Percentiles rank a stretch among this genome's conserved stretches.
These are phyloP conservation scores for Eutrema heterophyllum DNA, from an alignment of 345 rosid genomes.

Conservation along the genomic window DNA sequence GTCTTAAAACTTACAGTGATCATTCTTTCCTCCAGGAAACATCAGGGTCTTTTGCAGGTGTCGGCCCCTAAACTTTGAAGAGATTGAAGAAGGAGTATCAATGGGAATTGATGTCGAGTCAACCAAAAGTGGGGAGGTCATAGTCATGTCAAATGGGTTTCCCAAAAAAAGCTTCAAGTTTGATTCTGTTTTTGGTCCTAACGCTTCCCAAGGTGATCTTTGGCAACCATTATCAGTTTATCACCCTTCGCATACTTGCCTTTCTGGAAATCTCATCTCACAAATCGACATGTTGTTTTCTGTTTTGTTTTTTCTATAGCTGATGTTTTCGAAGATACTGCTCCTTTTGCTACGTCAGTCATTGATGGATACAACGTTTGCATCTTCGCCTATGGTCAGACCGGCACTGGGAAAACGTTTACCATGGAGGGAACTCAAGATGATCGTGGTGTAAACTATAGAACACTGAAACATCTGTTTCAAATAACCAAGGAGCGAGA, in stretches of 20 bases:
- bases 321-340: slow-evolving; percentile 86
- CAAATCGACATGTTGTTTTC: not conserved
- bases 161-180: slow-evolving; percentile 77
- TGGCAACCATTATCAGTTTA: not conserved
- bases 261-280: not conserved
- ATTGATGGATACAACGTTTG: slow-evolving; percentile 97
- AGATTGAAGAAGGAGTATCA: slow-evolving; percentile 55
- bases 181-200: slow-evolving; percentile 89
- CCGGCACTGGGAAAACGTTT: slow-evolving; percentile 92
- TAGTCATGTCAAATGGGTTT: slow-evolving; percentile 69
- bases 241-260: not conserved
- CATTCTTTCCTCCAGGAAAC: slow-evolving; percentile 59
- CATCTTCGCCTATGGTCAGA: slow-evolving; percentile 95
- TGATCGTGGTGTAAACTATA: slow-evolving; percentile 92
- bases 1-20: slow-evolving; percentile 18
- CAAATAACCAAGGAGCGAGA: slow-evolving; percentile 53
- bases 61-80: slow-evolving; percentile 74
- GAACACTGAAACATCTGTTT: slow-evolving; percentile 83
- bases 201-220: slow-evolving; percentile 76
- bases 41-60: slow-evolving; percentile 96
- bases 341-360: slow-evolving; percentile 81
- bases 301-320: slow-evolving; percentile 37
- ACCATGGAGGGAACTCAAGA: slow-evolving; percentile 91
- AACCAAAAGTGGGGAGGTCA: slow-evolving; percentile 80
- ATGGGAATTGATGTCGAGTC: slow-evolving; percentile 70